These are phyloP conservation scores for Cryptococcus jaspeensis DNA, from an alignment of 1,284 basidiomycete genomes.

Conservation along the genomic window DNA sequence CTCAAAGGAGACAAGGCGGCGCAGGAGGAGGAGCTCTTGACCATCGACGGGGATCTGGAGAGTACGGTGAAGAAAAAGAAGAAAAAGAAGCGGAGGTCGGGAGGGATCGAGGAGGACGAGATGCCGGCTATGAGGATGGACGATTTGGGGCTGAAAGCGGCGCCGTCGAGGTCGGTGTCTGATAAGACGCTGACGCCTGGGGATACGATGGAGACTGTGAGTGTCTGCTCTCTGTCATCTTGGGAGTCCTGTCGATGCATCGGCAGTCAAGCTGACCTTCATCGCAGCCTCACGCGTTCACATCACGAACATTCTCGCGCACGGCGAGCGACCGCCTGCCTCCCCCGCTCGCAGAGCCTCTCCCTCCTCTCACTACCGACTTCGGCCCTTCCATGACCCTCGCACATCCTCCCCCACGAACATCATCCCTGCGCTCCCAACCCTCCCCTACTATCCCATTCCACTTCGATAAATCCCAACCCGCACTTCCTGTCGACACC, in stretches of 20 bases:
- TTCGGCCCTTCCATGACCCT: background rate
- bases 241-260: background rate
- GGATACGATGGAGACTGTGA: constrained; percentile 5
- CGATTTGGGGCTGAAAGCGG: constrained; percentile 27
- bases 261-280: constrained; percentile 11
- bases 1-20: background rate
- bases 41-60: constrained; percentile 31
- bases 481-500: constrained; percentile 19
- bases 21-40: constrained; percentile 12
- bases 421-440: constrained; percentile 7
- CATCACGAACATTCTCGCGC: constrained; percentile 24
- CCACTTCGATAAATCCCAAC: constrained; percentile 17
- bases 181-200: background rate
- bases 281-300: constrained; percentile 4
- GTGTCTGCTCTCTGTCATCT: background rate
- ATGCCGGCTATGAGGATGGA: constrained; percentile 30
- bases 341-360: background rate
- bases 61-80: constrained; percentile 30
- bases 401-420: constrained; percentile 2
- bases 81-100: constrained; percentile 13
- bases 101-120: constrained; percentile 10
- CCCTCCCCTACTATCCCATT: constrained; percentile 3
- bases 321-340: constrained; percentile 24
- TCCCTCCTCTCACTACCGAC: constrained; percentile 1
- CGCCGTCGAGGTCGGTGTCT: background rate